phyloP scores from a whole-genome alignment of 495 filamentous ascomycete species.

The Penicillium taxi region DNA sequence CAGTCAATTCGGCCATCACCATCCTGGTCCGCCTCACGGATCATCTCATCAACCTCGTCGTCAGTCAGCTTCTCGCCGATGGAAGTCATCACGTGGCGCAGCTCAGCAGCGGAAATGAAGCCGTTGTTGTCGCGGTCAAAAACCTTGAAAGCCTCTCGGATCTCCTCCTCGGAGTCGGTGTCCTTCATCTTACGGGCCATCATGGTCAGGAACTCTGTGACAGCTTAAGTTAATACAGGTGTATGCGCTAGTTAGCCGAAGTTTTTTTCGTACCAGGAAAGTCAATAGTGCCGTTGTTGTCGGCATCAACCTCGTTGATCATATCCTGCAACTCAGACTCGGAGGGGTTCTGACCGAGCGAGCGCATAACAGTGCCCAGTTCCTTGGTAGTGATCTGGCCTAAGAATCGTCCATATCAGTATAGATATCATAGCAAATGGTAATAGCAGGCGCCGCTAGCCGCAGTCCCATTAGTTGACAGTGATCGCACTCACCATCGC shows the following conservation, averaged over 20 bases:
- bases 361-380: constrained; percentile 98
- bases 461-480: constrained; percentile 7
- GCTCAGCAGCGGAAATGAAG: constrained; percentile 95
- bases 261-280: constrained; percentile 67
- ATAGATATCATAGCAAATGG: no score
- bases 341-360: constrained; percentile 97
- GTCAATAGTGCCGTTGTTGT: constrained; percentile 99
- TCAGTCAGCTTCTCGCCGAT: constrained; percentile 99
- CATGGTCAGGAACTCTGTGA: constrained; percentile 94
- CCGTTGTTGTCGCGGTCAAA: constrained; percentile 99
- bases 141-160: constrained; percentile 90
- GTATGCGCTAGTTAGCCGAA: background rate
- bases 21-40: constrained; percentile 97
- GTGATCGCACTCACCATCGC: constrained; percentile 76
- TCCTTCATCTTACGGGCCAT: constrained; percentile 99
- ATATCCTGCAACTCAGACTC: constrained; percentile 99
- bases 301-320: constrained; percentile 99
- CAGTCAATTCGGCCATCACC: constrained; percentile 97
- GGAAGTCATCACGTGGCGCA: constrained; percentile 98
- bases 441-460: no score
- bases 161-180: constrained; percentile 98
- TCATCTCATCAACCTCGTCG: constrained; percentile 99
- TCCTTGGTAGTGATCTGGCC: constrained; percentile 99
- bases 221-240: constrained; percentile 9
- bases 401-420: constrained; percentile 24